Evolutionary conservation across 768 basidiomycete species (phyloP).

Genomic region (Strobilomyces echinocephalus): DNA sequence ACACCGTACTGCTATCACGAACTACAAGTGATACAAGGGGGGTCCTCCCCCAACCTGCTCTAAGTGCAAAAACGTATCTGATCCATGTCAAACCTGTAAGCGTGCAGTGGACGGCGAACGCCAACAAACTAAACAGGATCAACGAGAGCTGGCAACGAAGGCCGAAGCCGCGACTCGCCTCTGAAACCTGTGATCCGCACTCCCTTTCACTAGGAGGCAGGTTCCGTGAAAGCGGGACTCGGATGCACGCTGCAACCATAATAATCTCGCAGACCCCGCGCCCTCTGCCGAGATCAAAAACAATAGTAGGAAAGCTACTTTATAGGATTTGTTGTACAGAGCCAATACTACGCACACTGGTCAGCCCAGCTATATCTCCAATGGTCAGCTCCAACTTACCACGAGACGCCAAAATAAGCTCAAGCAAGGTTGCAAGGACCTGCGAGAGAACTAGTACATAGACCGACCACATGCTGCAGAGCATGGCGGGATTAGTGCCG

Average conservation of each 20-base stretch:
- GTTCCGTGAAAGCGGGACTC: neutral
- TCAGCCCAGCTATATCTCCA: neutral
- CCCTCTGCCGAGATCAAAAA: conserved; percentile 5
- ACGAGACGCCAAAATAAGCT: conserved; percentile 7
- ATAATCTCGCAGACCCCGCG: neutral
- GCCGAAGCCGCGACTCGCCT: neutral
- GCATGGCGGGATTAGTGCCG: conserved; percentile 5
- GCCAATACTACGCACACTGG: conserved; percentile 11
- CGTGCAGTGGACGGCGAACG: conserved; percentile 11
- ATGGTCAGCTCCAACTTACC: conserved; percentile 2
- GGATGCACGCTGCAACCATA: neutral
- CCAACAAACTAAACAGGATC: conserved; percentile 7
- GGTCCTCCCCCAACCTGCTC: conserved; percentile 12
- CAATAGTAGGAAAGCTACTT: conserved; percentile 5
- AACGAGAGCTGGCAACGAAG: neutral
- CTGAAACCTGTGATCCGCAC: neutral
- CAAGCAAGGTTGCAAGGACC: neutral
- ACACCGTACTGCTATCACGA: conserved; percentile 14
- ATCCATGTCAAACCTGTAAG: conserved; percentile 13
- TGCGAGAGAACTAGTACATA: neutral
- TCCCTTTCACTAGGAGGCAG: conserved; percentile 8
- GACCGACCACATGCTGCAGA: neutral
- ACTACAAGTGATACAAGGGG: conserved; percentile 20
- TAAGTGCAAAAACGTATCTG: conserved; percentile 16
- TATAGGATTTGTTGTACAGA: conserved; percentile 17